Evolutionary conservation across 305 asterid genomes (phyloP), one percentile per base, ranked within the genome.

Genomic region (Andrographis paniculata): DNA sequence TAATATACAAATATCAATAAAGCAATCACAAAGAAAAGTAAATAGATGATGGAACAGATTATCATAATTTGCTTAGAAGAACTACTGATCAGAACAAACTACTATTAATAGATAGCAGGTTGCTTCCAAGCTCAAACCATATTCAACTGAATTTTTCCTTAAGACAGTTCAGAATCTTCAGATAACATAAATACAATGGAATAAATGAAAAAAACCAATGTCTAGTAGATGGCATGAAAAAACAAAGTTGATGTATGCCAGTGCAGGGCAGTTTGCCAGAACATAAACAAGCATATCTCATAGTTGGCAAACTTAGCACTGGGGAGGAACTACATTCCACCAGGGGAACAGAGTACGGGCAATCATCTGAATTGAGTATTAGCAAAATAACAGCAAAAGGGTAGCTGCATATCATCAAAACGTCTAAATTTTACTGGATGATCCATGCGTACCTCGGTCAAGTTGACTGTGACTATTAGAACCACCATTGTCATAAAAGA

Each of bases 381-480:
- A 20, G 58, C 36, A 33, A 38, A 21, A 50, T 24, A 47, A 50
- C 2, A 15, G 20, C 10, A 45, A 17, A 42, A 15, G 20, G 19
- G 27, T 19, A 21, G 8, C 38, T 28, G 31, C 37, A 21, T 28
- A 15, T 15, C 37, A 52, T 31, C 58, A 35, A 9, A 44, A 12
- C 27, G n/a, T 19, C 31, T 33, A 50, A 53, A 18, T 27, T 39
- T 42, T 5, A 24, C 20, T 3, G 50, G 12, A 41, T 43, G 38
- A 45, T 45, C 43, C 35, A 15, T 44, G 22, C 67, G 84, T 68
- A 87, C 97, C 95, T 72, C 53, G 75, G 38, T 64, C 60, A 20
- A 61, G 24, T 50, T 62, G 68, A 58, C 63, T 54, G 53, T 61
- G 69, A 70, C 47, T 44, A 52, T 37, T 55, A 2, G 70, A 71